phyloP scores from a whole-genome alignment of 2,329 filamentous ascomycete genomes.

The Fusarium palustre region DNA sequence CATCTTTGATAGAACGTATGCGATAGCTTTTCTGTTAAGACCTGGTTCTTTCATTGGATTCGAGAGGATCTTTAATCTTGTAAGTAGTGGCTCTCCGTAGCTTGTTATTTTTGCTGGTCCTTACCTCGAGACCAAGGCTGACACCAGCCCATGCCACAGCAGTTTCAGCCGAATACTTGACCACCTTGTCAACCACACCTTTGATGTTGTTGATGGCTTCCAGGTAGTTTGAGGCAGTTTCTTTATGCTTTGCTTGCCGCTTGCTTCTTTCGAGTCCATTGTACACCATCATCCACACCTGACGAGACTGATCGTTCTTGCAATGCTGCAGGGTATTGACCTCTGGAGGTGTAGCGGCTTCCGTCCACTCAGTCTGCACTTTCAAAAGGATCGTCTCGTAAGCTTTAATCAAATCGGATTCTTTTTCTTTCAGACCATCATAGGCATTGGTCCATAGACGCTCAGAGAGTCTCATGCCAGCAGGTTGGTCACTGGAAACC shows the following conservation, averaged over 20 bases:
- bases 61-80: neutral
- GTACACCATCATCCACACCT: neutral
- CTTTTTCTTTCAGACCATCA: too few species aligned
- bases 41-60: neutral
- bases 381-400: too few species aligned
- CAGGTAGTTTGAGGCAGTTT: neutral
- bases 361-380: too few species aligned
- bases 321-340: too few species aligned
- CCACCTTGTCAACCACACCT: neutral
- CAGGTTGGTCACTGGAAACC: too few species aligned
- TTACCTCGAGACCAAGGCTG: neutral
- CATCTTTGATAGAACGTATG: conserved; percentile 52
- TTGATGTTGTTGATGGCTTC: neutral
- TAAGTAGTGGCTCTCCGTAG: neutral
- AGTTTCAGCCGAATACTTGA: neutral
- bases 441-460: too few species aligned
- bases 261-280: neutral
- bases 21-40: conserved; percentile 50
- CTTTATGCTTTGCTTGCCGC: neutral
- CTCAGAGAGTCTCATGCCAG: too few species aligned
- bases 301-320: too few species aligned
- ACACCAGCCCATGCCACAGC: neutral
- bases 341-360: too few species aligned
- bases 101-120: too few species aligned
- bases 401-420: too few species aligned